A percentile compares a stretch with the other conserved stretches of the same genome.
phyloP scores from a whole-genome alignment of 331 rosid genomes.

The Arachis monticola region DNA sequence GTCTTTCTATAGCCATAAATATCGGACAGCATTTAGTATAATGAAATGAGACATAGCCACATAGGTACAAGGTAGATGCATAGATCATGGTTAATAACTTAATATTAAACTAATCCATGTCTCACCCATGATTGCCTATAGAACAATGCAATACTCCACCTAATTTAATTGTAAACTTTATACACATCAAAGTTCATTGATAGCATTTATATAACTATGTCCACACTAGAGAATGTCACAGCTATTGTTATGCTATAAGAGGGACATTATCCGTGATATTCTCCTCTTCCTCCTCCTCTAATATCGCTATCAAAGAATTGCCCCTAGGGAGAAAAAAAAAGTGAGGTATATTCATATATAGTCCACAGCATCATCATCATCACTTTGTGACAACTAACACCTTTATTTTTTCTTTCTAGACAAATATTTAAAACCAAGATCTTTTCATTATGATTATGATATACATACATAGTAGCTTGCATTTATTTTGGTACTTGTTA shows the following conservation, averaged over 20 bases:
- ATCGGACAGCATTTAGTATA: neutral
- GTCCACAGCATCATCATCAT: conserved; percentile 25
- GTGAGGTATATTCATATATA: neutral
- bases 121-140: conserved; percentile 18
- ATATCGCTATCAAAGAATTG: conserved; percentile 15
- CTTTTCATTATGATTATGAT: neutral
- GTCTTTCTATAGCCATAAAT: neutral
- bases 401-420: neutral
- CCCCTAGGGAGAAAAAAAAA: neutral
- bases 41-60: neutral
- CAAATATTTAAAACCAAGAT: neutral
- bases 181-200: conserved; percentile 12
- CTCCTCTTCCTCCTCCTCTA: conserved; percentile 32
- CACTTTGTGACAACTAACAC: neutral
- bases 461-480: neutral
- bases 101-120: neutral
- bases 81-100: neutral
- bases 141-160: conserved; percentile 15
- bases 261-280: conserved; percentile 22
- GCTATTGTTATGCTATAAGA: neutral
- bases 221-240: neutral
- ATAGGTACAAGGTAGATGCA: neutral
- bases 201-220: neutral
- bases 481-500: neutral
- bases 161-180: conserved; percentile 1